Evolutionary conservation across 495 filamentous ascomycete genomes (phyloP), one percentile per base, ranked within the genome.

Genomic region (Parmelia sp.): DNA sequence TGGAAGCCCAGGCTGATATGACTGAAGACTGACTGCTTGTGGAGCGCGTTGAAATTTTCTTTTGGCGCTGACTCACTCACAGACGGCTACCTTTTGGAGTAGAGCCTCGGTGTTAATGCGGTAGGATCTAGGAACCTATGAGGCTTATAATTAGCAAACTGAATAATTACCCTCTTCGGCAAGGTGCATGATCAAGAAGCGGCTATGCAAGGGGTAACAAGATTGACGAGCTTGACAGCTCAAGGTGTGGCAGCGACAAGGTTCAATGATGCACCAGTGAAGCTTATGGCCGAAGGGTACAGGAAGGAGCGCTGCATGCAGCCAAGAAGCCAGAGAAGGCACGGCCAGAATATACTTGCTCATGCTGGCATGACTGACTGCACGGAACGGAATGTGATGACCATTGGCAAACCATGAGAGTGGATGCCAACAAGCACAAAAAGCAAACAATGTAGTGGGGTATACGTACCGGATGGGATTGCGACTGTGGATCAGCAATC

Each of bases 401-500:
- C 37, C 37, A 61, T 25, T 40, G 36, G 40, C 39, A 64, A 37
- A 55, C 31, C 35, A 39, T 53, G 12, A 19, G 27, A 42, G 49
- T 4, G 29, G 31, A 42, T n/a, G 42, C n/a, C n/a, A 49, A 44
- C 5, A 27, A 27, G 36, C 19, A 53, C 35, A 9, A 42, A 55
- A 33, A 62, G 59, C 44, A 63, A 63, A 57, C 63, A 65, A 65
- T 8, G 31, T 23, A 55, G 27, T 19, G 60, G 63, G 35, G 25
- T 42, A 19, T 19, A 36, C 64, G 56, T 66, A 69, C 67, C 60
- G 51, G 29, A 27, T 44, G 61, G 64, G 64, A 66, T 64, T 61
- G 49, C 59, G 51, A 61, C 67, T 59, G 64, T 37, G 65, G 64
- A 60, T 55, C 53, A 47, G 44, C 9, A 49, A 51, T 45, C n/a